phyloP scores from a whole-genome alignment of 371 early-diverging fungal species.

The Mucor racemosus region DNA sequence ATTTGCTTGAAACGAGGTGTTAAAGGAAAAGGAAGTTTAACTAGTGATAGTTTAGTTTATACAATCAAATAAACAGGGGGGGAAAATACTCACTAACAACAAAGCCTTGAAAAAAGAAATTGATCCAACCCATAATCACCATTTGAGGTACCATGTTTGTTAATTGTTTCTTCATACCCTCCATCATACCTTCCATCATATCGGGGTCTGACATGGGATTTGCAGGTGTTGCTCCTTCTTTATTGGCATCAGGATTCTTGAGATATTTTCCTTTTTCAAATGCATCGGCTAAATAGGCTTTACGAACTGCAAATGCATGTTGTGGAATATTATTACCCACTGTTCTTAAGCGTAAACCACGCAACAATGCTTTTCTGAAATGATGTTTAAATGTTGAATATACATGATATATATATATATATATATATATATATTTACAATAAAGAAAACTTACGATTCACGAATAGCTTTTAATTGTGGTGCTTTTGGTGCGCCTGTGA shows the following conservation, averaged over 20 bases:
- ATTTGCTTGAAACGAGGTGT: conserved; percentile 96
- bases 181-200: conserved; percentile 96
- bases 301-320: conserved; percentile 75
- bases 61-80: too few relatives aligned
- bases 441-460: conserved; percentile 62
- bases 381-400: not conserved
- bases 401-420: too few relatives aligned
- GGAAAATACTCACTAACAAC: conserved; percentile 58
- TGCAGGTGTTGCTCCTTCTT: conserved; percentile 57
- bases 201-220: conserved; percentile 93
- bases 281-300: conserved; percentile 70
- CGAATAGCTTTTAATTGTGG: conserved; percentile 77
- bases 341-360: conserved; percentile 72
- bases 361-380: conserved; percentile 74
- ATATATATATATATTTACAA: too few relatives aligned
- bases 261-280: conserved; percentile 85
- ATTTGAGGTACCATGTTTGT: conserved; percentile 96
- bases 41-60: too few relatives aligned
- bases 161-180: conserved; percentile 96
- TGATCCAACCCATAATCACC: conserved; percentile 98
- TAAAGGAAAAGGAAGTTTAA: conserved; percentile 95
- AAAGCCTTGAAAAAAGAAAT: conserved; percentile 97
- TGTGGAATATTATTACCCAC: conserved; percentile 73
- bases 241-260: conserved; percentile 72
- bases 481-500: conserved; percentile 80